A percentile compares a stretch with the other conserved stretches of the same genome.
phyloP scores from a whole-genome alignment of 2,329 filamentous ascomycete species.

The Lasiodiplodia gonubiensis region DNA sequence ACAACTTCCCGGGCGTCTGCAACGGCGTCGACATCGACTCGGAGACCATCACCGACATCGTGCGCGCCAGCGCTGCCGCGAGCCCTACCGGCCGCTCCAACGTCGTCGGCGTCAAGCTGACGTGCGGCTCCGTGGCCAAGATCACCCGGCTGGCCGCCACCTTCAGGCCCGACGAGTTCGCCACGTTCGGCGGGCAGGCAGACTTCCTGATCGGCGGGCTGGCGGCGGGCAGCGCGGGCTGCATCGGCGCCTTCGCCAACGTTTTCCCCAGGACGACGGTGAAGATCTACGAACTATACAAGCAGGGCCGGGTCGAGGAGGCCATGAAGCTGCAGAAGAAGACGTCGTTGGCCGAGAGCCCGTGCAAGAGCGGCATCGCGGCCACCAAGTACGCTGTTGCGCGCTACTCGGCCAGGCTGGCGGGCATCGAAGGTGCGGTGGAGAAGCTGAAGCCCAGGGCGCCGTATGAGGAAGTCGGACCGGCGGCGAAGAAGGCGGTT shows the following conservation, averaged over 20 bases:
- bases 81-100: constrained; percentile 46
- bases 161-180: constrained; percentile 61
- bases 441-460: constrained; percentile 64
- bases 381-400: constrained; percentile 71
- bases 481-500: constrained; percentile 2
- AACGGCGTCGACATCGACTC: constrained; percentile 66
- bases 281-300: constrained; percentile 66
- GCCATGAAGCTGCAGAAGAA: constrained; percentile 66
- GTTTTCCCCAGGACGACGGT: constrained; percentile 60
- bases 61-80: constrained; percentile 39
- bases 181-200: constrained; percentile 73
- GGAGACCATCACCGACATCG: constrained; percentile 60
- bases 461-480: constrained; percentile 60
- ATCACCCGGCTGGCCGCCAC: constrained; percentile 64
- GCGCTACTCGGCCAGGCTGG: constrained; percentile 65
- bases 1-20: constrained; percentile 73
- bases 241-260: constrained; percentile 48
- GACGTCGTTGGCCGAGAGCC: constrained; percentile 68
- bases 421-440: constrained; percentile 61
- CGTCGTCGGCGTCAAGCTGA: constrained; percentile 71
- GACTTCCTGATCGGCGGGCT: constrained; percentile 69
- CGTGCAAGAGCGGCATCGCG: constrained; percentile 70
- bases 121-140: constrained; percentile 76
- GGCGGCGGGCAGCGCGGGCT: constrained; percentile 59
- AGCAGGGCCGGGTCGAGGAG: constrained; percentile 60